Evolutionary conservation across 352 stramenopile species (phyloP).

Genomic region (Pythium rhizo-oryzae): DNA sequence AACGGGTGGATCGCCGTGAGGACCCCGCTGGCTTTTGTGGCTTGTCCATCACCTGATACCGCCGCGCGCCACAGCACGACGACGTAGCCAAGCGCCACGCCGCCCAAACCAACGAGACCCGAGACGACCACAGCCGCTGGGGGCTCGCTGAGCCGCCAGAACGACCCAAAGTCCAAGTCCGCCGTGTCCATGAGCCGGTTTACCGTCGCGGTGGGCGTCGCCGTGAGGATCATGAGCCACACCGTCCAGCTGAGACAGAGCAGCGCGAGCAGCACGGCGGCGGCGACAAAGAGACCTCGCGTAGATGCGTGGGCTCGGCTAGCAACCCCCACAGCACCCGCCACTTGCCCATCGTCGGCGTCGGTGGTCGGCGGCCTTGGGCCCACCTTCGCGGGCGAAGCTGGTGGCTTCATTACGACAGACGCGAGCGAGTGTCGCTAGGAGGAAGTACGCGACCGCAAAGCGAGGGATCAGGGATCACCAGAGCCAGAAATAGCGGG

Average conservation of each 20-base stretch:
- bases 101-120: not conserved
- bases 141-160: constrained; percentile 41
- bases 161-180: constrained; percentile 37
- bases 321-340: too few relatives aligned
- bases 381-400: too few relatives aligned
- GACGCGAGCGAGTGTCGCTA: too few relatives aligned
- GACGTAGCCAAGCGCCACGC: not conserved
- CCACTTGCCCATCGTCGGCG: too few relatives aligned
- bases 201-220: constrained; percentile 32
- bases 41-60: not conserved
- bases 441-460: too few relatives aligned
- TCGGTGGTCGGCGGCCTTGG: too few relatives aligned
- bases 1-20: not conserved
- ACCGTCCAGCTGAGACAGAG: constrained; percentile 30
- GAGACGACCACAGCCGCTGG: not conserved
- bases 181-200: constrained; percentile 42
- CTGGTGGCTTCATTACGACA: too few relatives aligned
- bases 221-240: constrained; percentile 37
- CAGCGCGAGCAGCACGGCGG: not conserved
- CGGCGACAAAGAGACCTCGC: too few relatives aligned
- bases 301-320: too few relatives aligned
- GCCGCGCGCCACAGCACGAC: not conserved
- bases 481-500: too few relatives aligned
- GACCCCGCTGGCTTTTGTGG: too few relatives aligned
- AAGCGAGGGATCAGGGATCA: too few relatives aligned